Percentiles rank a stretch among this genome's conserved stretches.
Conservation (phyloP, 2,329 filamentous ascomycete species). For the Aspergillus sp. region DNA sequence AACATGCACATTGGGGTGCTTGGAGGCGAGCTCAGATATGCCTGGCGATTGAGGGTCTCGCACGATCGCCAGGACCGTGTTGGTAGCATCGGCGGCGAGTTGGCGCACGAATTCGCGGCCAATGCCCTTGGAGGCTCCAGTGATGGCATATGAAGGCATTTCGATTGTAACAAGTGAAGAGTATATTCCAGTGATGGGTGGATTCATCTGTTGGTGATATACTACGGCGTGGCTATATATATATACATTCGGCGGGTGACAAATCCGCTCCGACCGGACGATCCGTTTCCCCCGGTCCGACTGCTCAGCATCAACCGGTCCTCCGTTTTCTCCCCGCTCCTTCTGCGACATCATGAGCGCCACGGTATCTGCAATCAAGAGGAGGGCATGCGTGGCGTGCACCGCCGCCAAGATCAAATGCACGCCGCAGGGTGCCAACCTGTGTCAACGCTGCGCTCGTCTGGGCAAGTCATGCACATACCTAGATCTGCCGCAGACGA, state of each 20-base stretch:
- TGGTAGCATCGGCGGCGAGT: conserved; percentile 28
- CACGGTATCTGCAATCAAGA: conserved; percentile 13
- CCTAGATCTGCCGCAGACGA: conserved; percentile 27
- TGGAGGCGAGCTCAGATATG: neutral
- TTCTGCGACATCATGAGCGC: neutral
- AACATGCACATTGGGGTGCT: conserved; percentile 7
- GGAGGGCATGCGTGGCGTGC: conserved; percentile 23
- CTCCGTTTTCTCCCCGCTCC: neutral
- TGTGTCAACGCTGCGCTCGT: conserved; percentile 19
- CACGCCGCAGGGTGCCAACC: conserved; percentile 16
- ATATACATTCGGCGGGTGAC: neutral
- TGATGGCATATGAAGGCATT: conserved; percentile 39
- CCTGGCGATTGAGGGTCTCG: conserved; percentile 30
- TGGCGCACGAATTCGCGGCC: conserved; percentile 31
- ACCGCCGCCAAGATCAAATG: conserved; percentile 24
- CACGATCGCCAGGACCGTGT: conserved; percentile 42
- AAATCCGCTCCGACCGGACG: neutral
- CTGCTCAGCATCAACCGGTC: no score
- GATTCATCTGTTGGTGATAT: no score
- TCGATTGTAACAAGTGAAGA: neutral
- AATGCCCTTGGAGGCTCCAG: conserved; percentile 34
- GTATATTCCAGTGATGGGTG: neutral
- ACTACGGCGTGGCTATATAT: neutral
- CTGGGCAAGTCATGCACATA: conserved; percentile 25
- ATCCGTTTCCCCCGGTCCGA: neutral